phyloP scores from a whole-genome alignment of 2,329 filamentous ascomycete species.

The Phaeosphaeriaceae sp. region DNA sequence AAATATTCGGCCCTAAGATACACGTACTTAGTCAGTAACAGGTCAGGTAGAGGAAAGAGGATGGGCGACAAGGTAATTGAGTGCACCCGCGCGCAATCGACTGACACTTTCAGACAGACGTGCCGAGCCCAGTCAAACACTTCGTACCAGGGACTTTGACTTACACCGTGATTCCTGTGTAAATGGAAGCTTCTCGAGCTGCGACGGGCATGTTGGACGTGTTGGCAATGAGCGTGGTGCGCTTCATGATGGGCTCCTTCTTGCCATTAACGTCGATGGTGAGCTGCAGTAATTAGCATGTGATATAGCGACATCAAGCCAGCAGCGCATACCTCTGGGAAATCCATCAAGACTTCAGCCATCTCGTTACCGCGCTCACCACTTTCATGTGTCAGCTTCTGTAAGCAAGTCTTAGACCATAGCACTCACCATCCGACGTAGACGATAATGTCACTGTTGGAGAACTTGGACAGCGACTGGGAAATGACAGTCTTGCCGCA shows the following conservation, averaged over 20 bases:
- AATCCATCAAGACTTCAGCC: constrained; percentile 99
- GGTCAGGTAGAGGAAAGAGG: not conserved
- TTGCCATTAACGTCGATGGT: constrained; percentile 93
- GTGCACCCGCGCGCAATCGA: too few species aligned
- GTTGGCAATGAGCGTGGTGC: constrained; percentile 96
- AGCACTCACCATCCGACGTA: constrained; percentile 88
- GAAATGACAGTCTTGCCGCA: constrained; percentile 99
- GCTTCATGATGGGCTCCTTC: constrained; percentile 99
- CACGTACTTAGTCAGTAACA: not conserved
- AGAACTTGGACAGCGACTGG: constrained; percentile 99
- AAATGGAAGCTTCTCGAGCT: constrained; percentile 97
- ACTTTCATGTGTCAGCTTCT: not conserved
- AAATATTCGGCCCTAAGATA: constrained; percentile 91
- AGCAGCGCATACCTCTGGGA: constrained; percentile 74
- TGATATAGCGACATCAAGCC: not conserved
- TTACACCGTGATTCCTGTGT: constrained; percentile 71
- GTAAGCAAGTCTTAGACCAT: not conserved
- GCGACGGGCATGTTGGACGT: constrained; percentile 99
- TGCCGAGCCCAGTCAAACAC: too few species aligned
- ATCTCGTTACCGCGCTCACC: constrained; percentile 88
- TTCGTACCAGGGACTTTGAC: not conserved
- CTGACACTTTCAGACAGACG: too few species aligned
- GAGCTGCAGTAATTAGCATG: constrained; percentile 59
- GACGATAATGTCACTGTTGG: constrained; percentile 98
- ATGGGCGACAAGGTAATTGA: too few species aligned